A percentile compares a stretch with the other conserved stretches of the same genome.
phyloP scores from a whole-genome alignment of 306 rosid genomes.

The Lathyrus oleraceus region DNA sequence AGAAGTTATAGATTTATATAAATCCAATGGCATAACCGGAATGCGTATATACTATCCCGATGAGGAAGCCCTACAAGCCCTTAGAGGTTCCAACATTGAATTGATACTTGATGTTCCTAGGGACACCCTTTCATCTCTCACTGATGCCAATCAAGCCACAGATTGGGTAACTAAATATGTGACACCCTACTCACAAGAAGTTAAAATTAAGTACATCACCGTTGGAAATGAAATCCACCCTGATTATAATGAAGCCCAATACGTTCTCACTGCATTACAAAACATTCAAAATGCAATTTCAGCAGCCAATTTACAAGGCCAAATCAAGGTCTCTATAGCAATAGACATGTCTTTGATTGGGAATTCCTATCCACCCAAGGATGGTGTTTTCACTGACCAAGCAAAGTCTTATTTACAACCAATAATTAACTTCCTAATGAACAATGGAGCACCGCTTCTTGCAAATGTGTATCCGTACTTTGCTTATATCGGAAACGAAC shows the following conservation, averaged over 20 bases:
- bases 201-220: slow-evolving; percentile 45
- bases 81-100: slow-evolving; percentile 54
- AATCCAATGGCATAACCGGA: slow-evolving; percentile 33
- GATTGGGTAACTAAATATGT: slow-evolving; percentile 46
- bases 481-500: background rate
- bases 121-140: slow-evolving; percentile 27
- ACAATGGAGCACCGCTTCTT: slow-evolving; percentile 62
- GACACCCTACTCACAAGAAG: slow-evolving; percentile 32
- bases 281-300: slow-evolving; percentile 45
- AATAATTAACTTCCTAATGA: slow-evolving; percentile 39
- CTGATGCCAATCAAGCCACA: slow-evolving; percentile 35
- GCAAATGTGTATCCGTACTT: slow-evolving; percentile 64
- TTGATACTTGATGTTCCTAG: slow-evolving; percentile 41
- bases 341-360: slow-evolving; percentile 37
- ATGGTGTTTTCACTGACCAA: slow-evolving; percentile 28
- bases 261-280: slow-evolving; percentile 38
- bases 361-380: slow-evolving; percentile 46
- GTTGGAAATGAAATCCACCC: slow-evolving; percentile 57
- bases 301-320: slow-evolving; percentile 43
- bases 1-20: slow-evolving; percentile 45
- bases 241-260: background rate
- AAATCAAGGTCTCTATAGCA: slow-evolving; percentile 60
- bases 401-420: slow-evolving; percentile 42
- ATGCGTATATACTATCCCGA: slow-evolving; percentile 50
- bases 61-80: slow-evolving; percentile 43